phyloP scores from a whole-genome alignment of 1,284 basidiomycete species.

The Cutaneotrichosporon dermatis region DNA sequence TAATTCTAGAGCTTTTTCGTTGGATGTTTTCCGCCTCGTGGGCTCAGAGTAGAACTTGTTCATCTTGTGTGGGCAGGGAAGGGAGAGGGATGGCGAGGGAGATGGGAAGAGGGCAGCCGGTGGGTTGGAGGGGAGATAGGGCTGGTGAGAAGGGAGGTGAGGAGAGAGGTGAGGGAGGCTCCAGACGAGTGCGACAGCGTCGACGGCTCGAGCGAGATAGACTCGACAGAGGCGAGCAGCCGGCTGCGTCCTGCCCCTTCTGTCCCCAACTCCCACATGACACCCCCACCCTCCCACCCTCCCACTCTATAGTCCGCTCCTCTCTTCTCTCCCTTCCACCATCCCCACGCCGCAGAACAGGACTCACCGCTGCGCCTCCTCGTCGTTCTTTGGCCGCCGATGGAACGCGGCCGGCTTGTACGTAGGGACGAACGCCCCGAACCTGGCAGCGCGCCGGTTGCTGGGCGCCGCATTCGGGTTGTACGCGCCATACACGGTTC shows the following conservation, averaged over 20 bases:
- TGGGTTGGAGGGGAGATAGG: no score
- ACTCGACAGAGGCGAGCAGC: no score
- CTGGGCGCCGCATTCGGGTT: conserved; percentile 26
- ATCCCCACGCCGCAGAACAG: not conserved
- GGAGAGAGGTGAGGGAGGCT: no score
- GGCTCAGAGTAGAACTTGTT: not conserved
- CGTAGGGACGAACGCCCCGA: conserved; percentile 44
- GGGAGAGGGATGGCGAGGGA: conserved; percentile 4
- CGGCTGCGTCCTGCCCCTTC: no score
- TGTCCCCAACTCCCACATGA: no score
- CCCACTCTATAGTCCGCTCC: no score
- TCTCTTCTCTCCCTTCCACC: not conserved
- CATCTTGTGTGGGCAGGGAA: not conserved
- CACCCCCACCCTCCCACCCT: no score
- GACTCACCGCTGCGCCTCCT: conserved; percentile 46
- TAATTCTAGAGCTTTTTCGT: conserved; percentile 1
- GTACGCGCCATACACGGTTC: conserved; percentile 32
- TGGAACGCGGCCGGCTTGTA: conserved; percentile 36
- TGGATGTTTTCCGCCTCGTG: not conserved
- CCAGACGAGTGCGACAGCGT: no score
- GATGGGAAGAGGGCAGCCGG: not conserved
- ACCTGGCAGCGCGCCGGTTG: conserved; percentile 23
- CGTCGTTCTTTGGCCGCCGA: conserved; percentile 33
- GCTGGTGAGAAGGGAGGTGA: no score
- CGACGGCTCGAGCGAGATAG: no score